Evolutionary conservation across 2,329 filamentous ascomycete genomes (phyloP), one percentile per base, ranked within the genome.

Genomic region (Cladosporium sphaerospermum): DNA sequence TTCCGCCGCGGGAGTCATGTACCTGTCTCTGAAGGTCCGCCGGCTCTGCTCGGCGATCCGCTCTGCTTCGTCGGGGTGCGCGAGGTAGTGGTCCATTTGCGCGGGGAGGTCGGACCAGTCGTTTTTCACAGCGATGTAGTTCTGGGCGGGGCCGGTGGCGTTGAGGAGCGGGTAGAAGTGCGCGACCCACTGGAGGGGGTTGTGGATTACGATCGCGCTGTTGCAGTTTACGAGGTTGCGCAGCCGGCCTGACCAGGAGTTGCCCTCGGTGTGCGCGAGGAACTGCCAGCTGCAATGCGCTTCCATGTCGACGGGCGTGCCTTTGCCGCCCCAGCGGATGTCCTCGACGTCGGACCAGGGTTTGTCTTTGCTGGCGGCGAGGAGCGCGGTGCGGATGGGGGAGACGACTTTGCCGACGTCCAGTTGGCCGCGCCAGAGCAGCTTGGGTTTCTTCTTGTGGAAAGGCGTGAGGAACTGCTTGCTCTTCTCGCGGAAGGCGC

Each of bases 331-430:
- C 61, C 61, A 63, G 45, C 59, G 47, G 50, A 65, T 57, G 9
- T 56, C 62, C 14, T 61, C 57, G 1, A 73, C 65, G 53, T 73
- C 66, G 1, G 64, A 64, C 70, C 70, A 73, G 0, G 55, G 33
- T 52, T 69, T 67, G 3, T 58, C 64, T 8, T 61, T 45, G 1
- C 63, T 63, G 1, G 56, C 55, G 9, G 63, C 54, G 0, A 73
- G 36, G 7, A 73, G 57, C 8, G 60, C 57, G 18, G 66, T 53
- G 10, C 67, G 60, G 0, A 68, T 57, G 10, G 54, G 53, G 2
- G 56, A 53, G 14, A 59, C 58, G 14, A 42, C 40, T 16, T 42
- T 42, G 19, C 65, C 58, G 7, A 42, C 40, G 40, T 60, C 57
- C 18, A 64, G 58, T 6, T 61, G 61, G 5, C 64, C 64, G 3